Evolutionary conservation across 2,329 filamentous ascomycete genomes (phyloP).

Genomic region (Paecilomyces sp.): DNA sequence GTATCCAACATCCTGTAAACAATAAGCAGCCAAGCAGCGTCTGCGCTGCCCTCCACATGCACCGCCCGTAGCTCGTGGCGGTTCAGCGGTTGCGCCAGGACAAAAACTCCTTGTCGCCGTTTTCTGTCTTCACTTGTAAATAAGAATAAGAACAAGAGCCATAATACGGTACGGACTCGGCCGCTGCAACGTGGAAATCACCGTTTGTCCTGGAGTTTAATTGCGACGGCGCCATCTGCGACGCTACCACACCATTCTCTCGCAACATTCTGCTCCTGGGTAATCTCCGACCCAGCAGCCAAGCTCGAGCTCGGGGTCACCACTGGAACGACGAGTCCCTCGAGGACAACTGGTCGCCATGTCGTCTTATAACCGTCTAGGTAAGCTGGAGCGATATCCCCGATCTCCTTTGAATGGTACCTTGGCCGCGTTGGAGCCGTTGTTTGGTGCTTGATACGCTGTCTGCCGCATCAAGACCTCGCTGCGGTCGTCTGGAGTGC

Average conservation of each 20-base stretch:
- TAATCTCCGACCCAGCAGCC: slow-evolving; percentile 18
- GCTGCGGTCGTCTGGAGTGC: background rate
- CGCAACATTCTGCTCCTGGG: slow-evolving; percentile 19
- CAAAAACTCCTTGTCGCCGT: background rate
- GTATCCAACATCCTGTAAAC: background rate
- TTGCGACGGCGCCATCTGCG: background rate
- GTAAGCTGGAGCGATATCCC: slow-evolving; percentile 42
- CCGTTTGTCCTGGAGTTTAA: background rate
- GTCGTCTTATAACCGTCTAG: slow-evolving; percentile 70
- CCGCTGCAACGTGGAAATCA: background rate
- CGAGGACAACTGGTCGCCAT: slow-evolving; percentile 16
- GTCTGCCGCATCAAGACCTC: background rate
- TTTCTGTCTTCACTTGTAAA: background rate
- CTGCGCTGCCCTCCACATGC: background rate
- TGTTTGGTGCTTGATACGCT: background rate
- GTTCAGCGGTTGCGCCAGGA: background rate
- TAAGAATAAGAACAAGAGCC: background rate
- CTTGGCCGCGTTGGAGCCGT: background rate
- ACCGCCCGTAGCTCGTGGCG: background rate
- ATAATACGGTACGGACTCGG: background rate
- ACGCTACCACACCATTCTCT: background rate
- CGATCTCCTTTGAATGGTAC: slow-evolving; percentile 6
- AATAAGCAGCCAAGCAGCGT: background rate
- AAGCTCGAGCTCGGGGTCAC: slow-evolving; percentile 14
- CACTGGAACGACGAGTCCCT: slow-evolving; percentile 14